Conservation (phyloP, 2,329 filamentous ascomycete genomes). For the Aplosporella prunicola region DNA sequence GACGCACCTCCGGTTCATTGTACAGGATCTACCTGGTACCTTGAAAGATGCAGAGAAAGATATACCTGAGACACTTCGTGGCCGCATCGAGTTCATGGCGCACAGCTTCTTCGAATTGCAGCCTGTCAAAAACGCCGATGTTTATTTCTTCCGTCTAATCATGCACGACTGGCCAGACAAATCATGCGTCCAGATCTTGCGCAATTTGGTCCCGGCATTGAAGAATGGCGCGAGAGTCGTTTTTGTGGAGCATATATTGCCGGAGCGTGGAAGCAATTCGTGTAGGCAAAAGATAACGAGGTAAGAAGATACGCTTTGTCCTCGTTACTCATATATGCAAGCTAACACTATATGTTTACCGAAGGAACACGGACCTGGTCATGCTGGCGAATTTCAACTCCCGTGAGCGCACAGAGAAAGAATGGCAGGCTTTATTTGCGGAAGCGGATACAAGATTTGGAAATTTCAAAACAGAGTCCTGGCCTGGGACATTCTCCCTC, state of each 20-base stretch:
- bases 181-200: slow-evolving; percentile 25
- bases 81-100: slow-evolving; percentile 29
- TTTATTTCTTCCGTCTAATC: slow-evolving; percentile 52
- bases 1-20: slow-evolving; percentile 22
- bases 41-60: slow-evolving; percentile 6
- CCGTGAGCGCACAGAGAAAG: not conserved
- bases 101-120: slow-evolving; percentile 54
- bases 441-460: slow-evolving; percentile 9
- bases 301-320: too few relatives aligned
- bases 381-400: slow-evolving; percentile 3
- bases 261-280: slow-evolving; percentile 13
- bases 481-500: too few relatives aligned
- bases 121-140: slow-evolving; percentile 44
- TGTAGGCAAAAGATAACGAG: slow-evolving; percentile 3
- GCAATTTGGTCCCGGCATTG: slow-evolving; percentile 35
- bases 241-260: slow-evolving; percentile 17
- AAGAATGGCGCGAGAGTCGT: slow-evolving; percentile 3
- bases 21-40: slow-evolving; percentile 22
- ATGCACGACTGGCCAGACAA: slow-evolving; percentile 53
- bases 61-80: slow-evolving; percentile 13
- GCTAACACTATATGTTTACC: not conserved
- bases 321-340: not conserved
- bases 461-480: too few relatives aligned
- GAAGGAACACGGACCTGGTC: slow-evolving; percentile 2
- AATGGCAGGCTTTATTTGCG: slow-evolving; percentile 8